phyloP scores from a whole-genome alignment of 108 stramenopile genomes.

The Asterionellopsis glacialis region DNA sequence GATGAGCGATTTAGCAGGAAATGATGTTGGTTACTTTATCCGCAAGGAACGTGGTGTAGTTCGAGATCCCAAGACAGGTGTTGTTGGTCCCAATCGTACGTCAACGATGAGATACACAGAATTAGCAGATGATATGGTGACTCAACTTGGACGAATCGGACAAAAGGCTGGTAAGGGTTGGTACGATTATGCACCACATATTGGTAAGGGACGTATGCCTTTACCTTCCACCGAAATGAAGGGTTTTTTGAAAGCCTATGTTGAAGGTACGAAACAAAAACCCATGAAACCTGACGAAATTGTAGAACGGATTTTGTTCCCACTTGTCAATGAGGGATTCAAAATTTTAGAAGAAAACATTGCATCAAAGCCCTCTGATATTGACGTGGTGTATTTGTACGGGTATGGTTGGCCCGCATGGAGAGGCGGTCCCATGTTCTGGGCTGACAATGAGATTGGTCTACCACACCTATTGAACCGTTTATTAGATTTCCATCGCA shows the following conservation, averaged over 20 bases:
- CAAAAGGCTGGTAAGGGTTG: constrained; percentile 86
- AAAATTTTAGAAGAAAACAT: constrained; percentile 95
- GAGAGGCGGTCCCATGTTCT: constrained; percentile 91
- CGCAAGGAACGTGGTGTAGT: constrained; percentile 70
- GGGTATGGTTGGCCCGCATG: constrained; percentile 95
- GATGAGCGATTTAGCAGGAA: constrained; percentile 93
- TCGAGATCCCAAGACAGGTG: constrained; percentile 36
- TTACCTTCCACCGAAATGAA: constrained; percentile 77
- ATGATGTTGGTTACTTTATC: constrained; percentile 90
- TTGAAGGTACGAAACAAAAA: constrained; percentile 20
- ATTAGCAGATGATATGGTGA: constrained; percentile 85
- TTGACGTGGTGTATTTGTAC: constrained; percentile 93
- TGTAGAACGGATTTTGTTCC: constrained; percentile 67
- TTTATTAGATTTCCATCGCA: constrained; percentile 40
- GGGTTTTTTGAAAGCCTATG: constrained; percentile 43
- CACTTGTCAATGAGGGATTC: constrained; percentile 96
- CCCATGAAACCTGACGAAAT: constrained; percentile 53
- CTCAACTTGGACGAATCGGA: constrained; percentile 80
- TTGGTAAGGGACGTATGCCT: constrained; percentile 79
- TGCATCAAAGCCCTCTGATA: constrained; percentile 82
- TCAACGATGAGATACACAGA: constrained; percentile 71
- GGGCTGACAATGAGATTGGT: constrained; percentile 85
- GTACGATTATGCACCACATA: constrained; percentile 78
- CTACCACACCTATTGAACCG: constrained; percentile 43
- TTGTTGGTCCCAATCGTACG: constrained; percentile 40